Base-by-base conservation (phyloP, 1,284 basidiomycete genomes). In the Xerocomus nothofagi region DNA sequence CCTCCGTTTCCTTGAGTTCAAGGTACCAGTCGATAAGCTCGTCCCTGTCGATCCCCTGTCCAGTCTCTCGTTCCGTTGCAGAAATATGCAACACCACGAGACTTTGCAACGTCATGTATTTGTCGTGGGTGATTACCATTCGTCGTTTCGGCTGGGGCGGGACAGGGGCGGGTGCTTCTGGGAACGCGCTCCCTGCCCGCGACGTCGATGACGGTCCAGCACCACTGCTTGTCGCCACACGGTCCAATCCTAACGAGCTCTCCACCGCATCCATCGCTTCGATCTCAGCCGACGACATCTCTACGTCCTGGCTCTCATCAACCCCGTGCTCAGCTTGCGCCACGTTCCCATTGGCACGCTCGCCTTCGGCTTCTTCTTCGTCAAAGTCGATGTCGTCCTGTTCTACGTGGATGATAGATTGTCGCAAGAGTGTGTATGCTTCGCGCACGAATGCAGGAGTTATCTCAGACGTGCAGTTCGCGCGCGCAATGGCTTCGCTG, bases 391-490 rank as follows among this genome's bases (percentile, higher is more conserved):
- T 89, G 62, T 99, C 96, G 65, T 99, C 97, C 71, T 98, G 94
- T 68, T 99, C 97, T 56, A 99, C 96, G 64, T 99, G 97, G 62
- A 99, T 98, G 72, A 99, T 99, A 3, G 95, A 98, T 70, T 98
- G 94, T 31, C 91, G 84, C 18, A 99, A 77, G 12, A 99, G 84
- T 24, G 84, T 86, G 72, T 93, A 98, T 2, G 97, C 96, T 72
- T 99, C 97, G 26, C 92, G 84, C 15, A 99, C 97, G 66, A 97
- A 98, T 1, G 81, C 86, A 1, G 95, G 94, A 0, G 82, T 89
- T 58, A 98, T 97, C 87, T 96, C 92, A 24, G 86, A 78, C 17
- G 90, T 90, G 68, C 97, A 99, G 67, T 98, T 97, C 2, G 96
- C 95, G 20, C 97, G 81, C 5, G 97, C 97, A 58, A 99, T 98